Evolutionary conservation across 2,329 filamentous ascomycete species (phyloP), one percentile per base, ranked within the genome.

Genomic region (Diplodia scrobiculata): DNA sequence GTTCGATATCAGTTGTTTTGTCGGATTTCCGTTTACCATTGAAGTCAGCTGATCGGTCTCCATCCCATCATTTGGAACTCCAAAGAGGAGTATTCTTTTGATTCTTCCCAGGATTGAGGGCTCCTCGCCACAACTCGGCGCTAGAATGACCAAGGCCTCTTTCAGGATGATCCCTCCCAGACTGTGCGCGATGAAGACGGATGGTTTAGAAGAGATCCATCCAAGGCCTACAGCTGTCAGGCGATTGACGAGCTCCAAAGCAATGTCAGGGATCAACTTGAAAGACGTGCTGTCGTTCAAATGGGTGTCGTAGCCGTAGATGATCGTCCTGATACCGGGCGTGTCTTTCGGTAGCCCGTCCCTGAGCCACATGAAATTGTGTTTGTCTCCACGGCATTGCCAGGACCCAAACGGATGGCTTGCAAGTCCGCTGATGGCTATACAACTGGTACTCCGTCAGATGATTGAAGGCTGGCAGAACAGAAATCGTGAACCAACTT

Each of bases 351-450:
- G 36, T 4, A 59, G 21, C 2, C 25, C 54, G n/a, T 59, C 54
- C 7, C 54, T 32, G 36, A 59, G 54, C 54, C 54, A 59, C 54
- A 58, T 58, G 19, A 41, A 58, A 27, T 4, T 17, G 3, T 25
- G 10, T 10, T 19, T 2, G 32, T 59, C 17, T 3, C 38, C 21
- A 47, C 21, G 36, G 0, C 32, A 25, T 7, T 59, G 54, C 38
- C 54, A 47, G 3, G 36, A 59, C 32, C 36, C 54, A 32, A 59
- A 59, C 2, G 54, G 54, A 13, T 59, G 36, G 25, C 54, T 59
- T 1, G 5, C 54, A 29, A 59, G 54, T 3, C 54, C 38, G 7
- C 54, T 59, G 14, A 45, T 47, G 13, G 53, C 53, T 14, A 58
- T 27, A 9, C 53, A 58, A 10, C 53, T 55, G n/a, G 2, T 25